Evolutionary conservation across 345 rosid genomes (phyloP), one percentile per base, ranked within the genome.

Genomic region (Citropsis articulata): DNA sequence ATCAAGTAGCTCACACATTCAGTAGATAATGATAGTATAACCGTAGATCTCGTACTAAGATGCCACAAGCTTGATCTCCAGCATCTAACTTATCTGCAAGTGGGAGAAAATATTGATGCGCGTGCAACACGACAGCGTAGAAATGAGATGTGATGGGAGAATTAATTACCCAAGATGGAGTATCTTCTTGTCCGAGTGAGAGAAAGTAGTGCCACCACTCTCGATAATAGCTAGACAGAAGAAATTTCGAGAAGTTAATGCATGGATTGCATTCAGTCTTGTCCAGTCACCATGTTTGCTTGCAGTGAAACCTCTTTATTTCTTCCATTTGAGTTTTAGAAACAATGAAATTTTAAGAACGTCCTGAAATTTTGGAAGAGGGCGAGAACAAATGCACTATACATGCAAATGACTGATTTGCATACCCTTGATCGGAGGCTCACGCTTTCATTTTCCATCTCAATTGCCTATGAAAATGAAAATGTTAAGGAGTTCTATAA

Each of bases 261-360:
- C 99, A n/a, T 96, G 95, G 28, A 96, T 89, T 3, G 92, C 94
- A 61, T 86, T 91, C 25, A 94, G 85, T 94, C 97, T 60, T 87
- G 82, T 14, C 91, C 90, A 50, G 63, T 84, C 25, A 90, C 95
- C 94, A 94, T 89, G 87, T 86, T 91, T 28, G 90, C 91, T 79
- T 90, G 89, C 55, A n/a, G n/a, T 94, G 89, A 77, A 89, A 76
- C 91, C 97, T 92, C 88, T 92, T 98, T 7, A 92, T 81, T 80
- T 96, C 98, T 53, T 92, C 90, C 72, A 94, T 89, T 98, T 96
- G 87, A 60, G 69, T 4, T 25, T 45, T 7, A 50, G 7, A 50
- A 50, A 31, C 5, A 31, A 31, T 31, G 33, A 31, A 31, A 4
- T 4, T 4, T 31, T 31, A 31, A 31, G 10, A 2, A 10, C 4